Conservation (phyloP, 2,329 filamentous ascomycete species). For the Fusarium brachygibbosum region DNA sequence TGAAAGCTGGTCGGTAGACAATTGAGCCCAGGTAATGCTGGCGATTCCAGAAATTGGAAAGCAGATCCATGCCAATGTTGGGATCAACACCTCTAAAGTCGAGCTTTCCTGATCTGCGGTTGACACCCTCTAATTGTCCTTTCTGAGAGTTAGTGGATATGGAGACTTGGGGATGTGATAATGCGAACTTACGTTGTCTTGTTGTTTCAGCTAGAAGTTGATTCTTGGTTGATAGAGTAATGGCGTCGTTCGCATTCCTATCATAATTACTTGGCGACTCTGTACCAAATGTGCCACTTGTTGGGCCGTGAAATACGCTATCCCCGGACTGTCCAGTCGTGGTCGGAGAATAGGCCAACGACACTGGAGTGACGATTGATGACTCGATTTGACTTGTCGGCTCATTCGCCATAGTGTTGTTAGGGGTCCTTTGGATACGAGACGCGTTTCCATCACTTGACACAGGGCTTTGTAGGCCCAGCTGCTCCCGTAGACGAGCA, state of each 20-base stretch:
- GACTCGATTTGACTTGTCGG: accelerated
- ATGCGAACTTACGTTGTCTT: conserved; percentile 26
- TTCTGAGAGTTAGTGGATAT: conserved; percentile 25
- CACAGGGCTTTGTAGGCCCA: conserved; percentile 9
- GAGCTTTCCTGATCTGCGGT: conserved; percentile 6
- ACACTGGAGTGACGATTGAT: background rate
- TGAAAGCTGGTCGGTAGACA: conserved; percentile 66
- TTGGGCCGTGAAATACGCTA: conserved; percentile 42
- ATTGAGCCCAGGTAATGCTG: conserved; percentile 60
- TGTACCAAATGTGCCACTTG: conserved; percentile 35
- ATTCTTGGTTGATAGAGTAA: conserved; percentile 1
- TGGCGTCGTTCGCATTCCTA: accelerated
- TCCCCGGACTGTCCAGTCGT: conserved; percentile 22
- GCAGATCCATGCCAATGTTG: conserved; percentile 63
- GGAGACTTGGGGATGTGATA: too few relatives aligned
- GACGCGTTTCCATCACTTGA: background rate
- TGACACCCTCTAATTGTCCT: conserved; percentile 22
- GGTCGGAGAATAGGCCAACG: background rate
- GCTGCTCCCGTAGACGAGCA: conserved; percentile 52
- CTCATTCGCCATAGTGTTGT: background rate
- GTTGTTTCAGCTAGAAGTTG: conserved; percentile 36
- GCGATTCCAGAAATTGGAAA: conserved; percentile 67
- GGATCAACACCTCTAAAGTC: conserved; percentile 50
- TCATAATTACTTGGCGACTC: accelerated
- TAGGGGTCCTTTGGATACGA: too few relatives aligned